Base-by-base conservation (phyloP, 495 filamentous ascomycete genomes). In the Cercophora scortea region DNA sequence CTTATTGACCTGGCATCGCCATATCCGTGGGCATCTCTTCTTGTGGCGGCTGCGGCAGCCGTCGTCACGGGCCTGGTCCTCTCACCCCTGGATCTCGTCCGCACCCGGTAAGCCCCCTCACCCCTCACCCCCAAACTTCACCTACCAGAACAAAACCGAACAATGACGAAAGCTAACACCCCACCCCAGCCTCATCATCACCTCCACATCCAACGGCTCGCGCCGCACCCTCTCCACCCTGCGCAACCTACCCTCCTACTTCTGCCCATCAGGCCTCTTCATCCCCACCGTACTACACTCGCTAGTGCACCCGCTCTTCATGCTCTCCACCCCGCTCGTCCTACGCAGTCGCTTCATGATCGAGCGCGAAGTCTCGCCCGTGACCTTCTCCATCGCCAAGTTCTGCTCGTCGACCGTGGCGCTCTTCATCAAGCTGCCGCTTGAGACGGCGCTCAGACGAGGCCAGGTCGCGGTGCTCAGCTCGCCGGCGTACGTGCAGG, bases 371-470 rank as follows among this genome's bases (percentile, higher is more conserved):
- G 64, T 86, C n/a, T 86, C 89, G 7, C 91, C 93, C 0, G 81
- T 79, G 25, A 73, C 83, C 33, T 96, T 90, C 76, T 85, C 82
- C 36, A 60, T 95, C 47, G 80, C 82, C 52, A 84, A 84, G 42
- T 96, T 96, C 70, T 68, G 87, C 53, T 78, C 85, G 42, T 86
- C 85, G 13, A 80, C 79, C 1, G 74, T 81, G n/a, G 94, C 94
- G 40, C 76, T 96, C 11, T 87, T 87, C 53, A 70, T 96, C 51
- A 86, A 88, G 54, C 79, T 96, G 12, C 93, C 93, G 0, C 76
- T 97, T 15, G 93, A 98, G 62, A 96, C 93, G 3, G 87, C 96
- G 9, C 79, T 96, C 7, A 82, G 93, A 12, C 78, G 93, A 48
- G 93, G 87, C 0, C 93, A 97, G 66, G 84, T 91, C 45, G 75